These are phyloP conservation scores for Rhododendron williamsianum DNA, from an alignment of 148 eudicot genomes.

Conservation along the genomic window DNA sequence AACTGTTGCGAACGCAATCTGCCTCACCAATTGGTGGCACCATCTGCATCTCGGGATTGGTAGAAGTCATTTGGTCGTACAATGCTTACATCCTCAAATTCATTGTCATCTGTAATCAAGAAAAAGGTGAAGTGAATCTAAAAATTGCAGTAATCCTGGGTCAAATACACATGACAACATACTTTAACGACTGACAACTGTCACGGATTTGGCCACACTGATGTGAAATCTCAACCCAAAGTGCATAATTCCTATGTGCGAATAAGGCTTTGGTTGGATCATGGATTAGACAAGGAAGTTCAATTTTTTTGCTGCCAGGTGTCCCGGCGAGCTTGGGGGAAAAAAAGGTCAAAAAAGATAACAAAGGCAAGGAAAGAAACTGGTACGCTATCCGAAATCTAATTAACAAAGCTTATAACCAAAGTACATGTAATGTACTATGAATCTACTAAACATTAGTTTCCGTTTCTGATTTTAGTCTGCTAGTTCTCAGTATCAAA, in stretches of 20 bases:
- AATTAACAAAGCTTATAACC: not conserved
- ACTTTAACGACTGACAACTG: not conserved
- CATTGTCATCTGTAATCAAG: constrained; percentile 63
- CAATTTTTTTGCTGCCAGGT: not conserved
- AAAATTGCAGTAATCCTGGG: not conserved
- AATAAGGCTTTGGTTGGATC: not conserved
- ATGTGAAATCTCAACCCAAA: not conserved
- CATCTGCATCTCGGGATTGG: constrained; percentile 62
- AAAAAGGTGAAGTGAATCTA: constrained; percentile 7
- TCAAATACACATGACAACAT: not conserved
- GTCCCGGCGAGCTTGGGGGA: not conserved
- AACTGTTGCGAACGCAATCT: not conserved
- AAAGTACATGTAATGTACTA: not conserved
- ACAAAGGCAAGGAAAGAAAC: not conserved
- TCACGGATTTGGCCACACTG: too few species aligned
- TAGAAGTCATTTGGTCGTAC: constrained; percentile 61
- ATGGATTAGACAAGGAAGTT: not conserved
- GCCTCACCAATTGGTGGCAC: constrained; percentile 42
- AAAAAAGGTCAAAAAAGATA: not conserved
- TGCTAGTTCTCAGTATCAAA: too few species aligned
- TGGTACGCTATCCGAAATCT: not conserved
- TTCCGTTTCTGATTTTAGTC: too few species aligned
- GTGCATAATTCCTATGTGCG: not conserved
- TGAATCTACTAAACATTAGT: not conserved
- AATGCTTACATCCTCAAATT: constrained; percentile 82